Evolutionary conservation across 495 filamentous ascomycete species (phyloP).

Genomic region (Aspergillus ostianus): DNA sequence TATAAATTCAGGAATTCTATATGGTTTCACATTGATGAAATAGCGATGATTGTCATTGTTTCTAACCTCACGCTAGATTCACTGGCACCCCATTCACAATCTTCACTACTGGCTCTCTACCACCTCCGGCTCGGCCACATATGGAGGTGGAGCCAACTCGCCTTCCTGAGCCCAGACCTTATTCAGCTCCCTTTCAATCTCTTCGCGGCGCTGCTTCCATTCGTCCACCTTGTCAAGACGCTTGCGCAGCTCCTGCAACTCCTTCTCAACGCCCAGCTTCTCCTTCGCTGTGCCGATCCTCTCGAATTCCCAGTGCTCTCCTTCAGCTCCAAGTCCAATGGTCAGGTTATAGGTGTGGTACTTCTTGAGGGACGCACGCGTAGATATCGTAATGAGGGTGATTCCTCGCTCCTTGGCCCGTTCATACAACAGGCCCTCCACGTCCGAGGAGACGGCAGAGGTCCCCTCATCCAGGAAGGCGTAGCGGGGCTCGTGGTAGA

Average conservation of each 20-base stretch:
- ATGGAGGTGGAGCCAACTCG: conserved; percentile 43
- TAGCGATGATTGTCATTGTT: neutral
- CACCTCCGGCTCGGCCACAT: conserved; percentile 24
- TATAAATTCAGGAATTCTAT: too few species aligned
- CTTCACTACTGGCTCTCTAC: neutral
- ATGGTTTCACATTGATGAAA: too few species aligned
- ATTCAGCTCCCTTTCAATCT: conserved; percentile 69
- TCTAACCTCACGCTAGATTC: neutral
- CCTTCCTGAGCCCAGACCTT: conserved; percentile 56
- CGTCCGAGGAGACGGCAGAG: conserved; percentile 87
- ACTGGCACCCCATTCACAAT: neutral
- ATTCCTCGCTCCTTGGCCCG: conserved; percentile 88
- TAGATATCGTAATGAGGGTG: conserved; percentile 91
- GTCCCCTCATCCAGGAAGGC: conserved; percentile 96
- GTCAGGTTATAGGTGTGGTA: conserved; percentile 90
- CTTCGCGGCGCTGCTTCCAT: conserved; percentile 74
- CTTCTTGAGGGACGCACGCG: conserved; percentile 86
- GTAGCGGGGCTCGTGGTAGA: conserved; percentile 94
- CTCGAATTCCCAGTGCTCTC: conserved; percentile 79
- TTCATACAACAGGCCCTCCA: conserved; percentile 92
- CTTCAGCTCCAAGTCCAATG: conserved; percentile 67
- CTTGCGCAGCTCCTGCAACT: conserved; percentile 79
- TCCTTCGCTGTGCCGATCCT: conserved; percentile 90
- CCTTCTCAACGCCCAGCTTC: conserved; percentile 85
- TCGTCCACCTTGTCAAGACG: conserved; percentile 75